Evolutionary conservation across 768 basidiomycete genomes (phyloP).

Genomic region (Candolleomyces efflorescens): DNA sequence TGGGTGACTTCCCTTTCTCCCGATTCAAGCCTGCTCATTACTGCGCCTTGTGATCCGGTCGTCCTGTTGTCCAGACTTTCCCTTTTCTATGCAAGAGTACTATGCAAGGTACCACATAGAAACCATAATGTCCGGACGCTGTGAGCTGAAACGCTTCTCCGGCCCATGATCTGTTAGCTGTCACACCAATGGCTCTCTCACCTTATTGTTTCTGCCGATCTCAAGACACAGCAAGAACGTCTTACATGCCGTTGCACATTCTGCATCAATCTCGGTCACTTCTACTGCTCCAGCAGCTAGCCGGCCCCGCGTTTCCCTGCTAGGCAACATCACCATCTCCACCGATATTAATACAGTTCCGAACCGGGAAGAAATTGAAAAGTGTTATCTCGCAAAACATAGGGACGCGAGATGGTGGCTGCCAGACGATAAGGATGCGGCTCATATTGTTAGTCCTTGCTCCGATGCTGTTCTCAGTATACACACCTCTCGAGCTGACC

Average conservation of each 20-base stretch:
- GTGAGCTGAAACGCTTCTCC: not conserved
- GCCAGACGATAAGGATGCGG: constrained; percentile 38
- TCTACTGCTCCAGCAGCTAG: constrained; percentile 36
- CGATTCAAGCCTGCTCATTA: not conserved
- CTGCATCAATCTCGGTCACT: constrained; percentile 43
- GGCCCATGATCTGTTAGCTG: constrained; percentile 29
- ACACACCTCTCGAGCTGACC: not conserved
- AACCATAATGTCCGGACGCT: not conserved
- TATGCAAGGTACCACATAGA: constrained; percentile 31
- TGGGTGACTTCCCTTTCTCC: constrained; percentile 2
- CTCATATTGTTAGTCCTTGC: constrained; percentile 36
- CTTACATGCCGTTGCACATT: constrained; percentile 30
- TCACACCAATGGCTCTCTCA: constrained; percentile 47
- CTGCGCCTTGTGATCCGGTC: not conserved
- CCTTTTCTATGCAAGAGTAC: constrained; percentile 52
- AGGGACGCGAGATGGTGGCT: constrained; percentile 51
- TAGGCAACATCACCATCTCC: constrained; percentile 47
- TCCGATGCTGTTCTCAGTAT: not conserved
- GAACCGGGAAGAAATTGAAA: constrained; percentile 27
- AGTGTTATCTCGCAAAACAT: constrained; percentile 42
- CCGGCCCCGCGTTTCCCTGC: constrained; percentile 43
- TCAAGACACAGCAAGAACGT: constrained; percentile 52
- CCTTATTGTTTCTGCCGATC: constrained; percentile 48
- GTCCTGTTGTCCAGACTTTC: constrained; percentile 29
- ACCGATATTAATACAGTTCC: constrained; percentile 24